Base-by-base conservation (phyloP, 192 early-diverging fungal species). In the Coemansia pectinata region DNA sequence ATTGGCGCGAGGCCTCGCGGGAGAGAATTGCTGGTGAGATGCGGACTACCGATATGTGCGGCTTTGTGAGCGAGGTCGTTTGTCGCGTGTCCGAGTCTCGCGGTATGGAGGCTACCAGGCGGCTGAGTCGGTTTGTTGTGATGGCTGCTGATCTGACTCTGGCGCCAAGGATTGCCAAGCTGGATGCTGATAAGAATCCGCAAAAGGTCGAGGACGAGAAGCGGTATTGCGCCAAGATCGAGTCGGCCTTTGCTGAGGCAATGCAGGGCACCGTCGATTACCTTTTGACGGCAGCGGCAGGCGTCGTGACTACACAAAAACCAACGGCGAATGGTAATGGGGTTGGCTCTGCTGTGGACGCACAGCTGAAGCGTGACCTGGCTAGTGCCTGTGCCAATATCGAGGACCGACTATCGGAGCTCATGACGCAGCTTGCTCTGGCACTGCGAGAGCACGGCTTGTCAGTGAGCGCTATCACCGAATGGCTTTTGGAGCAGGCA, bases 131-230 rank as follows among this genome's bases (percentile, higher is more conserved):
- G 38, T 77, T 64, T 36, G 7, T 74, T 31, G 25, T 64, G 5
- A 17, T 12, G 15, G 77, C 72, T 15, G 77, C 72, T 0, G 23
- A 15, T 19, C 19, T 59, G 12, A 69, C 58, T 25, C 53, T 81
- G 47, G 70, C 69, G 25, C 73, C 78, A 21, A 73, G 78, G 4
- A 66, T 58, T 4, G 78, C 73, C 36, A 74, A 69, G 50, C 44
- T 72, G 17, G 62, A 50, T 11, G 25, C 50, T 0, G 45, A 44
- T 4, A 65, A 76, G 27, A 53, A 19, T 12, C 62, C 58, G 14
- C 55, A 50, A 6, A 70, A 71, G 15, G 73, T 60, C 14, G 36
- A 21, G 2, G 21, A 33, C 17, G 70, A 71, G 52, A 67, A 40
- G 2, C 59, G 9, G 44, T 75, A 77, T 34, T 77, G 53, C 25